A percentile compares a stretch with the other conserved stretches of the same genome.
These are phyloP conservation scores for Rubia yunnanensis DNA, from an alignment of 257 asterid species.

Conservation along the genomic window DNA sequence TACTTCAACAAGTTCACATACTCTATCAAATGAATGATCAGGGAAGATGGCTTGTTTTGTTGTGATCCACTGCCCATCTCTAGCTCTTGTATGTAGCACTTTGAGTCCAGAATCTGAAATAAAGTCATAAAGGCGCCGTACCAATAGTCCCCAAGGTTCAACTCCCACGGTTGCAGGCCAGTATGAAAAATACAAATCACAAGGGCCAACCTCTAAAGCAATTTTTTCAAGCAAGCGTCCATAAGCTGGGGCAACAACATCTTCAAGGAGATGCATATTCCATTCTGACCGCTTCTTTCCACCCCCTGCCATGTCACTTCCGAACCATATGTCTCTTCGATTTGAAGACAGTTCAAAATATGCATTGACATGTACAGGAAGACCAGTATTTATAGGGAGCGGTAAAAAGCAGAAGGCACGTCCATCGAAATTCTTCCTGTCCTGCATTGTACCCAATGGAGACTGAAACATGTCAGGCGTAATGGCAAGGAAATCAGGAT, in stretches of 20 bases:
- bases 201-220: conserved; percentile 73
- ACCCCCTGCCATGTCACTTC: conserved; percentile 97
- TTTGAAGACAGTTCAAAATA: conserved; percentile 95
- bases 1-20: conserved; percentile 64
- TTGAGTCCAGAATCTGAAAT: conserved; percentile 61
- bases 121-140: conserved; percentile 60
- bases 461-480: conserved; percentile 38
- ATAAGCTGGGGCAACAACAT: conserved; percentile 89
- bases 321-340: conserved; percentile 96
- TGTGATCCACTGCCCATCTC: conserved; percentile 95
- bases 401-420: conserved; percentile 96
- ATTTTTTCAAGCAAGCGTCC: conserved; percentile 78
- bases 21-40: conserved; percentile 66
- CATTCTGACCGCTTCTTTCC: conserved; percentile 95
- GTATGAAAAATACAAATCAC: conserved; percentile 63
- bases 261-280: conserved; percentile 84
- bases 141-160: conserved; percentile 89
- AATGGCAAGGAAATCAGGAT: conserved; percentile 24
- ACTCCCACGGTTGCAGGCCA: conserved; percentile 69
- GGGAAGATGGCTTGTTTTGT: conserved; percentile 87
- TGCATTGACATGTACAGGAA: conserved; percentile 86
- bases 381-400: conserved; percentile 81
- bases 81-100: conserved; percentile 67
- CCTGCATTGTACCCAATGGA: conserved; percentile 31
- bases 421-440: conserved; percentile 51